Conservation (phyloP, 768 basidiomycete species). For the Suillus tomentosus region DNA sequence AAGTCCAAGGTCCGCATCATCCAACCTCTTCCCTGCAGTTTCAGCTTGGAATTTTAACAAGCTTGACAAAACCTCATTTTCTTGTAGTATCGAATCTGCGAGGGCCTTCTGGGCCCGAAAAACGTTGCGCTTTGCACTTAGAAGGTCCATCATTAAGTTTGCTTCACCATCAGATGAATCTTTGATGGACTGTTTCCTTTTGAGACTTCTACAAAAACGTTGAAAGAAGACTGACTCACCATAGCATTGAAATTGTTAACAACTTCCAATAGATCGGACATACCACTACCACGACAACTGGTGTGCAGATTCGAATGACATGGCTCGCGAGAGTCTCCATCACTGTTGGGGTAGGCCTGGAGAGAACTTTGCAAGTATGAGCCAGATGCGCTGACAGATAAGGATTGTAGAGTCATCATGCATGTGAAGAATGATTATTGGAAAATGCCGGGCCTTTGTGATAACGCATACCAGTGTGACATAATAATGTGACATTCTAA, state of each 20-base stretch:
- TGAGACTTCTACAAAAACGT: no score
- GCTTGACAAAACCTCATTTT: neutral
- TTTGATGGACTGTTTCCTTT: neutral
- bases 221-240: neutral
- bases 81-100: neutral
- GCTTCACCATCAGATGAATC: neutral
- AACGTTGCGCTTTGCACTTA: neutral
- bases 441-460: neutral
- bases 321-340: neutral
- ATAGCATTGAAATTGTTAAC: conserved; percentile 1
- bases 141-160: neutral
- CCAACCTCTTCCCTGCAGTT: no score
- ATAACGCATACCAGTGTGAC: no score
- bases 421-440: neutral
- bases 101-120: neutral
- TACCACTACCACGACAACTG: neutral
- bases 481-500: no score
- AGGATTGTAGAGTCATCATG: neutral
- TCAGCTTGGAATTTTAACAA: no score
- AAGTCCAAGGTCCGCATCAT: no score
- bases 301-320: neutral
- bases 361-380: neutral
- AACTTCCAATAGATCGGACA: neutral
- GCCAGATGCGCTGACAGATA: neutral
- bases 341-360: neutral